A percentile compares a stretch with the other conserved stretches of the same genome.
Conservation (phyloP, 2,329 filamentous ascomycete genomes). For the Calonectria hawksworthii region DNA sequence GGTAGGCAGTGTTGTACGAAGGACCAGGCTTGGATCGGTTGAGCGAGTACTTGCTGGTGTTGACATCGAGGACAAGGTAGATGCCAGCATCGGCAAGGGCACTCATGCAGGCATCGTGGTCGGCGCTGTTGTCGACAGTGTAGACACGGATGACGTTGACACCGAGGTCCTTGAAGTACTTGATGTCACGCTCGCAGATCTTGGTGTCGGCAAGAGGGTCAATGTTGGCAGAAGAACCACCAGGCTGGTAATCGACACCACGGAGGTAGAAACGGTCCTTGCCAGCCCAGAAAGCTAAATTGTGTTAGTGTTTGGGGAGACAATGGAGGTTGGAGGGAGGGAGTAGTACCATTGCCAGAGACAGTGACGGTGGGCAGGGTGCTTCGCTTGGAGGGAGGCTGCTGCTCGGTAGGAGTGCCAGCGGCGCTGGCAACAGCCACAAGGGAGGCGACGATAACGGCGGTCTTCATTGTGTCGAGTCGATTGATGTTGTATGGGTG, state of each 20-base stretch:
- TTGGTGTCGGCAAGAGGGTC: conserved; percentile 83
- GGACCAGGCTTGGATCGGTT: conserved; percentile 81
- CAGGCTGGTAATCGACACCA: conserved; percentile 75
- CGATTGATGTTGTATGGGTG: conserved; percentile 27
- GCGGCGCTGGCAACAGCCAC: conserved; percentile 58
- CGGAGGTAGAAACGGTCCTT: conserved; percentile 70
- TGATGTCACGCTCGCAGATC: conserved; percentile 84
- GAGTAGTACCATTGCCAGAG: conserved; percentile 67
- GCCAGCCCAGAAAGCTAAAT: conserved; percentile 68
- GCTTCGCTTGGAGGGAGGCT: conserved; percentile 65
- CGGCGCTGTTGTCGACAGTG: conserved; percentile 86
- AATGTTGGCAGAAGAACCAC: conserved; percentile 65
- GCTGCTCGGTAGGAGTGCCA: conserved; percentile 66
- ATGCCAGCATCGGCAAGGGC: conserved; percentile 86
- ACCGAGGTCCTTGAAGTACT: conserved; percentile 85
- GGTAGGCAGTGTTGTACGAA: conserved; percentile 90
- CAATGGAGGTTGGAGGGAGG: background rate
- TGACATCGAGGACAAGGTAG: conserved; percentile 93
- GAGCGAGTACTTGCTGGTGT: conserved; percentile 90
- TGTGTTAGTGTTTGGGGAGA: conserved; percentile 2
- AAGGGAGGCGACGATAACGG: conserved; percentile 62
- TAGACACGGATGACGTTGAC: conserved; percentile 95
- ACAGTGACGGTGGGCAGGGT: conserved; percentile 64
- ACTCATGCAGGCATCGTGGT: conserved; percentile 90
- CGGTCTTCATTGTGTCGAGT: conserved; percentile 62